Evolutionary conservation across 495 filamentous ascomycete species (phyloP), one percentile per base, ranked within the genome.

Genomic region (Copromyces sp.): DNA sequence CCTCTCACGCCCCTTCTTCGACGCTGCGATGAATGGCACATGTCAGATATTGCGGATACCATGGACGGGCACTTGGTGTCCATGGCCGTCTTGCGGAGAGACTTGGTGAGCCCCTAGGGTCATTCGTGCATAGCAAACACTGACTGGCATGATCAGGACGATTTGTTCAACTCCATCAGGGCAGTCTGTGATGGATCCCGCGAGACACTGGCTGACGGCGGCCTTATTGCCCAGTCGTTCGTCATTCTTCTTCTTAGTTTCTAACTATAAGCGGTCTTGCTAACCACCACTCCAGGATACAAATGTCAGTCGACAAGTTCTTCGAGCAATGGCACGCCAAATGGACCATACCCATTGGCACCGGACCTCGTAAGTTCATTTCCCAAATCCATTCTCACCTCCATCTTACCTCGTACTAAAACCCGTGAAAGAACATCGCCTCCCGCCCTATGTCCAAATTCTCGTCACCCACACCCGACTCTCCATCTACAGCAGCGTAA

Each of bases 401-500:
- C 4, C 59, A 53, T 9, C 2, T 24, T 11, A 53, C n/a, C 9
- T 1, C n/a, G 9, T 12, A 24, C 47, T 61, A 61, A 61, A 24
- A 61, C 24, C 4, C 9, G 14, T 9, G 61, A 47, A 68, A 90
- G 88, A 88, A 73, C 84, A 84, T 37, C 86, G 86, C 9, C 84
- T 92, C 14, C 90, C 90, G 4, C 90, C 90, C 2, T 93, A 93
- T 73, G 90, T 93, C 37, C 89, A 92, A 70, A 93, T 93, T 68
- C 81, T 93, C 16, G 87, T 90, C n/a, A 90, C 87, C 5, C 90
- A 93, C 76, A 91, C 90, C 38, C 86, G 88, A 59, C 77, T 93
- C 24, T 92, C 90, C 37, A 90, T 90, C n/a, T 92, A 92, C 78
- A 87, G 88, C 68, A 87, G 87, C 69, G 89, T 93, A 14, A 92